phyloP scores from a whole-genome alignment of 1,284 basidiomycete genomes.

The Inonotus obliquus region DNA sequence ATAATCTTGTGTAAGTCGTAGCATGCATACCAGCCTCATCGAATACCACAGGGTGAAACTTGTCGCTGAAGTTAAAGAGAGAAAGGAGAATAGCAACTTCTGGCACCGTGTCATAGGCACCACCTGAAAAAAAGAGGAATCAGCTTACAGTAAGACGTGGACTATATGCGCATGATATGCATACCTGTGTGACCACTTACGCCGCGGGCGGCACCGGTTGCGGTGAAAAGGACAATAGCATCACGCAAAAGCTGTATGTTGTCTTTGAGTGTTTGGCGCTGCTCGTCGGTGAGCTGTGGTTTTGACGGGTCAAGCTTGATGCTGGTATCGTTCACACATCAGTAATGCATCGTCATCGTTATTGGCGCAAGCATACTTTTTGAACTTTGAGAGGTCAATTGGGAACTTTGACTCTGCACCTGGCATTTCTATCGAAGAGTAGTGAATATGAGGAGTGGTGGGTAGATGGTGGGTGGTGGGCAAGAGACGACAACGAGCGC shows the following conservation, averaged over 20 bases:
- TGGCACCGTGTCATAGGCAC: slow-evolving; percentile 81
- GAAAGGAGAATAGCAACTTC: slow-evolving; percentile 74
- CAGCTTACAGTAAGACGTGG: neutral
- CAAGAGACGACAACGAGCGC: neutral
- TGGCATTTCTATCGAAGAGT: slow-evolving; percentile 31
- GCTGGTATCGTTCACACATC: slow-evolving; percentile 33
- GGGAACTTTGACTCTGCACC: slow-evolving; percentile 50
- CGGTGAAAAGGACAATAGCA: slow-evolving; percentile 78
- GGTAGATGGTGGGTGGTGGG: slow-evolving; percentile 6
- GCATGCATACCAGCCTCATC: slow-evolving; percentile 65
- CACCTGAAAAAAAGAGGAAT: slow-evolving; percentile 40
- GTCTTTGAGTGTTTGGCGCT: slow-evolving; percentile 51
- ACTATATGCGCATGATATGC: slow-evolving; percentile 13
- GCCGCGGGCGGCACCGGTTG: slow-evolving; percentile 74
- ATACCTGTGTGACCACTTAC: slow-evolving; percentile 79
- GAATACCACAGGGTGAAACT: slow-evolving; percentile 62
- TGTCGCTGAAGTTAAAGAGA: slow-evolving; percentile 61
- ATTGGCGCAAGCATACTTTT: slow-evolving; percentile 44
- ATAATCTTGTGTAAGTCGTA: neutral
- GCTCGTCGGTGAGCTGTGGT: slow-evolving; percentile 52
- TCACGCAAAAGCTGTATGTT: slow-evolving; percentile 80
- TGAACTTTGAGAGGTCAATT: slow-evolving; percentile 70
- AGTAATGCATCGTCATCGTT: neutral
- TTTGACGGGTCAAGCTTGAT: slow-evolving; percentile 66
- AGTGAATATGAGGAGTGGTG: neutral